A percentile compares a stretch with the other conserved stretches of the same genome.
Evolutionary conservation across 116 monocot genomes (phyloP).

Genomic region (Posidonia oceanica): DNA sequence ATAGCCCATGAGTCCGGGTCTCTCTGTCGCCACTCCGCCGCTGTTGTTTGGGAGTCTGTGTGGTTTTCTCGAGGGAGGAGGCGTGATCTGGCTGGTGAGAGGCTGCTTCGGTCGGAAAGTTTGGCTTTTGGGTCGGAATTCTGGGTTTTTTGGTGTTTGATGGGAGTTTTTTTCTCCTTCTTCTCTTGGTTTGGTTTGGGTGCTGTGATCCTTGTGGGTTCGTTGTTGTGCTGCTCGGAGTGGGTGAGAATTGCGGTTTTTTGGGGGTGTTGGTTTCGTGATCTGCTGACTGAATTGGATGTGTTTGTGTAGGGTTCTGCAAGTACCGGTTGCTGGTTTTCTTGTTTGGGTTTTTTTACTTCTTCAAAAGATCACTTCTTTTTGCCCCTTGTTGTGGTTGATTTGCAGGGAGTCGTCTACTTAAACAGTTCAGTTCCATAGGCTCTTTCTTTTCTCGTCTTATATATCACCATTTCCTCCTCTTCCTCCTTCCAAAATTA

Average conservation of each 20-base stretch:
- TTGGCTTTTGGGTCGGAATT: neutral
- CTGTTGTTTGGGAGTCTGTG: conserved; percentile 5
- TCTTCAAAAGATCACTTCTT: neutral
- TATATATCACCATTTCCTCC: too few species aligned
- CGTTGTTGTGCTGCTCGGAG: neutral
- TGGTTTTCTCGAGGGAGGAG: neutral
- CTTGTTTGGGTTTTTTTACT: neutral
- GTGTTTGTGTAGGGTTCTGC: neutral
- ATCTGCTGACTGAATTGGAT: neutral
- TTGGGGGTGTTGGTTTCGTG: neutral
- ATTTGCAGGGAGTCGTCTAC: neutral
- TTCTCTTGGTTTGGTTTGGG: neutral
- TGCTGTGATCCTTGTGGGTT: neutral
- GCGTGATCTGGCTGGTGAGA: neutral
- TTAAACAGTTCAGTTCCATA: neutral
- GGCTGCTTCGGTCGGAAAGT: neutral
- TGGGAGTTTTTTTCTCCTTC: neutral
- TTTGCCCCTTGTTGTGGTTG: too few species aligned
- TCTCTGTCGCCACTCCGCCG: neutral
- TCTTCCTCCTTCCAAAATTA: too few species aligned
- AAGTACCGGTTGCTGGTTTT: neutral
- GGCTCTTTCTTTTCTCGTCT: neutral
- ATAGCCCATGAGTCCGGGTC: neutral
- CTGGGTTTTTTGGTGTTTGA: neutral
- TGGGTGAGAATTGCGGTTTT: too few species aligned